Base-by-base conservation (phyloP, 352 stramenopile genomes). In the Aphanomyces invadans region DNA sequence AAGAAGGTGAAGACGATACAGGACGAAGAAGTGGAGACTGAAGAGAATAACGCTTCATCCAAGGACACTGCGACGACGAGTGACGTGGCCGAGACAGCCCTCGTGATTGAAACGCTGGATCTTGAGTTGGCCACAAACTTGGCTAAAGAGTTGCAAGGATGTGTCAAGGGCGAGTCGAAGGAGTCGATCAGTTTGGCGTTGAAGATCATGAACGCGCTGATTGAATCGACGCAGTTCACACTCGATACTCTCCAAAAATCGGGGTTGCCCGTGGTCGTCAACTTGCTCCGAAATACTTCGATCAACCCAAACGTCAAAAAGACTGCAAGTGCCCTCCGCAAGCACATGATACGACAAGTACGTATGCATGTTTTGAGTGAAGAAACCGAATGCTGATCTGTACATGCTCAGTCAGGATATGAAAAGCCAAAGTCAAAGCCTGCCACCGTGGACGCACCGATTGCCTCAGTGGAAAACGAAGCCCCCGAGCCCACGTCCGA, bases 161-260 rank as follows among this genome's bases (percentile, higher is more conserved):
- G 89, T 5, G 70, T 83, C 12, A 71, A 72, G 21, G 84, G 86
- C 49, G 85, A 91, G 33, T 90, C 85, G 28, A 77, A 80, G 7
- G 85, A 87, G 67, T 88, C 86, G 68, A 89, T 88, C 31, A 80
- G 89, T 33, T 79, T 86, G 66, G 44, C 89, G 48, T 81, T 92
- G 32, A 52, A 71, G n/a, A 86, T 93, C 73, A 83, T 93, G 61
- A 74, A 73, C 23, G 51, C 81, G 53, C 71, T 93, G 9, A 88
- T 93, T 56, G 76, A 85, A 23, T 33, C 33, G 19, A 83, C 89
- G 53, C 86, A 83, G 46, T 62, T 93, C 61, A 86, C 81, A 57
- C 77, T 80, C 9, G 86, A 81, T 3, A 81, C 90, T 25, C 76
- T 89, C 19, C 79, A 90, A 52, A 71, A 76, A 11, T 92, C 85